phyloP scores from a whole-genome alignment of 306 rosid species.

The Malus asiatica region DNA sequence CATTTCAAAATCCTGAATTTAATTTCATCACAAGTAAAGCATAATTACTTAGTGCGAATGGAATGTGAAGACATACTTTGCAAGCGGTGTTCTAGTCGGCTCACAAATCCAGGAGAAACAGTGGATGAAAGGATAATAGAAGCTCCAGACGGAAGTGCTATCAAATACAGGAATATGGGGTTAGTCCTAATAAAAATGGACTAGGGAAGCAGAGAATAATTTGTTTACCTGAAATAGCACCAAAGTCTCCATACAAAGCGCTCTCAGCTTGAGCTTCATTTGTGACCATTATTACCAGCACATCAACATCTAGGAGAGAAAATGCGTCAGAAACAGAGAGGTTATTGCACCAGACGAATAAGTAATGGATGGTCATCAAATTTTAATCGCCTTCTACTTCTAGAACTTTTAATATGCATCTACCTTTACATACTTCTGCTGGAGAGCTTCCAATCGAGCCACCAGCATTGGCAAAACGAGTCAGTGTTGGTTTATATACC shows the following conservation, averaged over 20 bases:
- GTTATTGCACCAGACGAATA: neutral
- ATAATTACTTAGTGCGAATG: neutral
- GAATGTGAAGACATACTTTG: constrained; percentile 46
- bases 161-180: constrained; percentile 21
- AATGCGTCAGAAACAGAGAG: neutral
- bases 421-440: constrained; percentile 86
- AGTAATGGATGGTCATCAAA: too few species aligned
- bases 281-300: constrained; percentile 83
- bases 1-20: constrained; percentile 25
- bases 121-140: constrained; percentile 79
- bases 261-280: constrained; percentile 83
- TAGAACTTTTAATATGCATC: neutral
- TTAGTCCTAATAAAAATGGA: constrained; percentile 17
- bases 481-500: constrained; percentile 77
- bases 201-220: constrained; percentile 15
- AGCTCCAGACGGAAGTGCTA: constrained; percentile 83
- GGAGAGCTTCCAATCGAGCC: constrained; percentile 82
- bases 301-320: constrained; percentile 65
- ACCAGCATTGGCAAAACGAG: constrained; percentile 62
- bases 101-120: constrained; percentile 89
- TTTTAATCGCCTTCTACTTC: neutral
- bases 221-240: constrained; percentile 77
- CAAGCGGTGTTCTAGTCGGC: constrained; percentile 67
- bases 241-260: constrained; percentile 72
- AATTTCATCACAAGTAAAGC: constrained; percentile 18